Percentiles rank a stretch among this genome's conserved stretches.
Conservation (phyloP, 805 yeast species). For the Kuraishia floccosa region DNA sequence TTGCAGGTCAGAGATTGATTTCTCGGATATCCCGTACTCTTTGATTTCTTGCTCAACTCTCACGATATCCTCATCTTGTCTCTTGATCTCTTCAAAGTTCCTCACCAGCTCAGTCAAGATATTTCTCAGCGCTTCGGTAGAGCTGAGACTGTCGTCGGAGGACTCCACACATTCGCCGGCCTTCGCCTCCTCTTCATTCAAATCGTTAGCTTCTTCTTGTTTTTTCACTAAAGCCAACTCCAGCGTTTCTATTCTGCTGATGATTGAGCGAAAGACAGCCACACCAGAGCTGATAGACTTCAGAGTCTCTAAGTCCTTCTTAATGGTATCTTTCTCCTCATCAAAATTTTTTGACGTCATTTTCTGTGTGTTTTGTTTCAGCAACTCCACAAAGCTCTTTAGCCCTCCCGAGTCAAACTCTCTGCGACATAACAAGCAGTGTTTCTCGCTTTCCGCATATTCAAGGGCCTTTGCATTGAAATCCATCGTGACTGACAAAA, state of each 20-base stretch:
- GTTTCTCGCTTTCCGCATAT: slow-evolving; percentile 40
- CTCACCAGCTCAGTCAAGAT: slow-evolving; percentile 24
- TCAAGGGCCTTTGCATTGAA: slow-evolving; percentile 64
- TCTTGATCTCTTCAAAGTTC: slow-evolving; percentile 17
- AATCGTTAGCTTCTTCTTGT: not conserved
- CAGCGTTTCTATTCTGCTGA: not conserved
- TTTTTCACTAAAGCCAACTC: not conserved
- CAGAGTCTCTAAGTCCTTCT: slow-evolving; percentile 14
- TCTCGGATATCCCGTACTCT: slow-evolving; percentile 19
- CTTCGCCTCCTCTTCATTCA: not conserved
- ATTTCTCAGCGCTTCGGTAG: slow-evolving; percentile 4
- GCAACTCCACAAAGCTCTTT: slow-evolving; percentile 9
- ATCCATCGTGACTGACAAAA: slow-evolving; percentile 54
- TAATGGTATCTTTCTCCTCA: slow-evolving; percentile 13
- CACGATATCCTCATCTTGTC: slow-evolving; percentile 19
- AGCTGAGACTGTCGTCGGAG: no score
- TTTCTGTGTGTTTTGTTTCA: slow-evolving; percentile 11
- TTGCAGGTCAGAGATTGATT: slow-evolving; percentile 36
- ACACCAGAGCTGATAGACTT: slow-evolving; percentile 17
- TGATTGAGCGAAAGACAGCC: slow-evolving; percentile 6
- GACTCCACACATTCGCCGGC: no score
- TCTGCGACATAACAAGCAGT: slow-evolving; percentile 68
- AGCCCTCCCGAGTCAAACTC: slow-evolving; percentile 33
- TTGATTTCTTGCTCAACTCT: slow-evolving; percentile 14
- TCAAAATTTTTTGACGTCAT: slow-evolving; percentile 6